These are phyloP conservation scores for Albifimbria verrucaria DNA, from an alignment of 2,329 filamentous ascomycete species.

Conservation along the genomic window DNA sequence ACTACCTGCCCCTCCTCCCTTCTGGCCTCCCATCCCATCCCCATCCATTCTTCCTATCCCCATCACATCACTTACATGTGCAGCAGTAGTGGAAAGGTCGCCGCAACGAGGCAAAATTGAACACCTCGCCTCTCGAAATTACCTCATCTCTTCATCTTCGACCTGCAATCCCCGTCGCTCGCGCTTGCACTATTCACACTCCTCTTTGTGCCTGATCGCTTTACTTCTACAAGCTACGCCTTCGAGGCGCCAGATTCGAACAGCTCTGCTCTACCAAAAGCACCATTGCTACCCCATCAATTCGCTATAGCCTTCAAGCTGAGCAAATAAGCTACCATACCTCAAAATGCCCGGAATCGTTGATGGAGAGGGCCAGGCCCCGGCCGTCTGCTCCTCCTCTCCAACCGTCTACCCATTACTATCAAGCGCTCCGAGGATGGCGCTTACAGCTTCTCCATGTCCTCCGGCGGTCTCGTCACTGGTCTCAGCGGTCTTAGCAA, in stretches of 20 bases:
- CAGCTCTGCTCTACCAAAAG: no score
- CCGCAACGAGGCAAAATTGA: no score
- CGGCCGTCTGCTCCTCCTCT: constrained; percentile 74
- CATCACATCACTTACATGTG: no score
- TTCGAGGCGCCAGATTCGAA: neutral
- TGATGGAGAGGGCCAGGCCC: constrained; percentile 29
- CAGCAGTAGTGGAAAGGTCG: no score
- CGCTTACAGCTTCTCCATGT: constrained; percentile 92
- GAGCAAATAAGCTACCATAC: neutral
- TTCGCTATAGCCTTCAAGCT: no score
- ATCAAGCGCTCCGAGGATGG: constrained; percentile 93
- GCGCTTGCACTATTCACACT: neutral
- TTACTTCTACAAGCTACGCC: neutral
- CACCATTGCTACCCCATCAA: no score
- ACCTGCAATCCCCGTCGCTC: no score
- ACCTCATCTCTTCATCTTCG: no score
- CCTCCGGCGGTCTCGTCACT: constrained; percentile 91
- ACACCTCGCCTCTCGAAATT: no score
- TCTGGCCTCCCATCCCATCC: no score
- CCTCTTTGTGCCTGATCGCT: neutral
- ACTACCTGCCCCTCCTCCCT: no score
- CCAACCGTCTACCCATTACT: constrained; percentile 92
- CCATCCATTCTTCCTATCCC: no score
- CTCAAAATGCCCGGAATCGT: constrained; percentile 33
- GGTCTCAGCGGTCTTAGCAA: constrained; percentile 89